A percentile compares a stretch with the other conserved stretches of the same genome.
phyloP scores from a whole-genome alignment of 345 rosid genomes.

The Erodium maritimum region DNA sequence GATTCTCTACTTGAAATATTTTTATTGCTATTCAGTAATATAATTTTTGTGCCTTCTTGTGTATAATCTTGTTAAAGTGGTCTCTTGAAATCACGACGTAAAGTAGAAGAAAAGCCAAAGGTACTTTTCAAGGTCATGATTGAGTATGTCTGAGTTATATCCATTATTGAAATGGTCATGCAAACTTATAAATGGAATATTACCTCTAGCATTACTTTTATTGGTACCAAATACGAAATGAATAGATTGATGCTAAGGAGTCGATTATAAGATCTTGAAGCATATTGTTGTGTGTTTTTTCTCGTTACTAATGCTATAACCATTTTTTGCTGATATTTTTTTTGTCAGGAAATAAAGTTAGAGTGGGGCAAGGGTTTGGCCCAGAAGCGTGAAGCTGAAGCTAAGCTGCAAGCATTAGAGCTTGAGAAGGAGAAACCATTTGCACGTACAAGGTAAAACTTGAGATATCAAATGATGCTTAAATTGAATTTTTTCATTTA shows the following conservation, averaged over 20 bases:
- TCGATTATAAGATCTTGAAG: no score
- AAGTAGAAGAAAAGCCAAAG: constrained; percentile 66
- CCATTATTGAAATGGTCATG: no score
- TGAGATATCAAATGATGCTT: neutral
- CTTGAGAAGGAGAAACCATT: constrained; percentile 86
- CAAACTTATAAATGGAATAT: no score
- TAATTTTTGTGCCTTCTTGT: no score
- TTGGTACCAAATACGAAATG: no score
- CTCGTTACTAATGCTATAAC: no score
- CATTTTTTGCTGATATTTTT: neutral
- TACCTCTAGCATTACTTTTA: no score
- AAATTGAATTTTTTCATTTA: neutral
- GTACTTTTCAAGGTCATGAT: constrained; percentile 16
- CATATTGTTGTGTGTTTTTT: no score
- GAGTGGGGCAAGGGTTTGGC: constrained; percentile 99
- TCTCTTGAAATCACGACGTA: constrained; percentile 33
- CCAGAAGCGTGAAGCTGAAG: constrained; percentile 84
- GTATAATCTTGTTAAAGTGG: no score
- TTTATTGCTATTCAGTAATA: no score
- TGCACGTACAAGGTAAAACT: constrained; percentile 68
- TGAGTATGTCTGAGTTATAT: no score
- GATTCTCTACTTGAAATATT: neutral
- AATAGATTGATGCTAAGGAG: no score
- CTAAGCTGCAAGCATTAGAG: constrained; percentile 57
- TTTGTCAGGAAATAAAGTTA: constrained; percentile 54